Conservation (phyloP, 208 protist species). For the Wallacemonas sp. region DNA sequence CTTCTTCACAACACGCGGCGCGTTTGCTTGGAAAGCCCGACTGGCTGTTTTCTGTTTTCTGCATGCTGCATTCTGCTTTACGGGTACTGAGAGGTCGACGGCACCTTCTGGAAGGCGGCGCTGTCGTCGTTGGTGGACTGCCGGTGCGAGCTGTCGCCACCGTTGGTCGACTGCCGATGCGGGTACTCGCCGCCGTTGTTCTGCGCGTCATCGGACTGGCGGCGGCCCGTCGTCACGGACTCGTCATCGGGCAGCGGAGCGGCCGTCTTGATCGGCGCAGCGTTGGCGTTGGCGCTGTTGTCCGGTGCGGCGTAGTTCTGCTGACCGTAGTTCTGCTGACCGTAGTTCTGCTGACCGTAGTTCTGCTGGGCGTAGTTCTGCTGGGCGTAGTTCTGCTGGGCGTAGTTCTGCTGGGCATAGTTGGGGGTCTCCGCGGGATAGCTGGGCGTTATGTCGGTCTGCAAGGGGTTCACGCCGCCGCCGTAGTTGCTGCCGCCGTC, state of each 20-base stretch:
- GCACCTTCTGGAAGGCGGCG: not conserved
- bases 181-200: constrained; percentile 4
- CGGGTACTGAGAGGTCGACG: constrained; percentile 8
- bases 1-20: too few species aligned
- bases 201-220: not conserved
- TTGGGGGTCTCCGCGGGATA: constrained; percentile 2
- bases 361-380: not conserved
- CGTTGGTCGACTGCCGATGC: constrained; percentile 9
- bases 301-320: not conserved
- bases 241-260: constrained; percentile 13
- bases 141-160: not conserved
- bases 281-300: not conserved
- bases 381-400: not conserved
- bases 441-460: constrained; percentile 5
- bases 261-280: constrained; percentile 8
- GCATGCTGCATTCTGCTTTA: too few species aligned
- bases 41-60: too few species aligned
- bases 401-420: too few species aligned
- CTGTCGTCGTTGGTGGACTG: not conserved
- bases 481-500: not conserved
- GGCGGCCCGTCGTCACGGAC: not conserved
- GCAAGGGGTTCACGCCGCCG: not conserved
- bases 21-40: too few species aligned
- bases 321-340: not conserved
- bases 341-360: not conserved